Base-by-base conservation (phyloP, 2,329 filamentous ascomycete genomes). In the Scolecobasidium constrictum region DNA sequence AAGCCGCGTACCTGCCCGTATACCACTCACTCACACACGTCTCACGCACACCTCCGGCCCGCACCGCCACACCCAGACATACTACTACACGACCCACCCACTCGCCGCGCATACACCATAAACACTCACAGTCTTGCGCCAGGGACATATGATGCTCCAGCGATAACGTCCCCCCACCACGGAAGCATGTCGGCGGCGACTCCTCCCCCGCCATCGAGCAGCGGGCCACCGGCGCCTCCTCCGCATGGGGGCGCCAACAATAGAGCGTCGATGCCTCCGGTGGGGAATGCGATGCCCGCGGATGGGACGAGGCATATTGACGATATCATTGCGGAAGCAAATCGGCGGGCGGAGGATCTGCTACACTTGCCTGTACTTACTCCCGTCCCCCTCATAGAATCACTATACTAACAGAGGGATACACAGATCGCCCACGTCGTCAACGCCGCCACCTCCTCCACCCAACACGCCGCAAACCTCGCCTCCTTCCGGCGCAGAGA, bases 401-500 rank as follows among this genome's bases (percentile, higher is more conserved):
- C 15, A 28, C 31, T 22, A 40, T 18, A 23, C 37, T 15, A 17
- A 44, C 22, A 6, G 23, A 19, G 5, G 12, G 15, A 47, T 53
- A 56, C n/a, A 46, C 33, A 66, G 63, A 60, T 66, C 45, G 54
- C 52, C 22, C 53, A 56, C 33, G 54, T 72, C 15, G 52, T 72
- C 17, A 56, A 59, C 5, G 48, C 52, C 6, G 69, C 68, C 31
- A 60, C 63, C 23, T 50, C 51, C 9, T 61, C 63, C 42, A 58
- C 69, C 46, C 57, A 53, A 31, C 58, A 58, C 36, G 81, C 84
- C 28, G 73, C 78, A 48, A 74, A 72, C 41, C 67, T 71, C 44
- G 52, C 78, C 46, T 73, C 75, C 47, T 81, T 83, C 61, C 67
- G 75, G 19, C 70, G 78, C 26, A 76, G 79, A 4, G 86, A 92